Conservation (phyloP, 768 basidiomycete species). For the Nevesoporus exiguus region DNA sequence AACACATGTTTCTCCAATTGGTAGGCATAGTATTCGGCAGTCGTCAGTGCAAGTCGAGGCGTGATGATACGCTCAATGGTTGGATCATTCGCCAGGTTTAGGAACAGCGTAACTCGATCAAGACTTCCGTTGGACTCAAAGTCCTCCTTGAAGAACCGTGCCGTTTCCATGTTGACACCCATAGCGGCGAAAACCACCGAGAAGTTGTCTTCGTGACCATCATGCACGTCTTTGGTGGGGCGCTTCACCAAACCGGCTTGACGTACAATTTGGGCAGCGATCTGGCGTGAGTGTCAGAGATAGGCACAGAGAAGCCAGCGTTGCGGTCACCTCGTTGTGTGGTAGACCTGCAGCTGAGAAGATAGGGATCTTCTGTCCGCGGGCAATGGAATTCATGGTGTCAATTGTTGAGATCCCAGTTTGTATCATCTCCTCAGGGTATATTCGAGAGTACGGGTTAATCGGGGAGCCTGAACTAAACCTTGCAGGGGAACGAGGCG, state of each 20-base stretch:
- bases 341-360: slow-evolving; percentile 99
- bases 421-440: slow-evolving; percentile 99
- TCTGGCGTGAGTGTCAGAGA: slow-evolving; percentile 48
- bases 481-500: slow-evolving; percentile 13
- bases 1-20: slow-evolving; percentile 99
- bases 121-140: slow-evolving; percentile 98
- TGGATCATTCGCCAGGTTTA: slow-evolving; percentile 98
- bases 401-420: slow-evolving; percentile 99
- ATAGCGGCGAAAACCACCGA: slow-evolving; percentile 99
- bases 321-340: slow-evolving; percentile 81
- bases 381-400: slow-evolving; percentile 97
- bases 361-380: slow-evolving; percentile 99
- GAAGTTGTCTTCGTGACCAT: slow-evolving; percentile 99
- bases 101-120: slow-evolving; percentile 95
- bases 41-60: slow-evolving; percentile 94
- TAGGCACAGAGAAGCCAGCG: slow-evolving; percentile 20
- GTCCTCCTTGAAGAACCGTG: slow-evolving; percentile 99
- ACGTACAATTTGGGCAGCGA: slow-evolving; percentile 99
- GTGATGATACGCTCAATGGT: slow-evolving; percentile 99
- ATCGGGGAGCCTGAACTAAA: slow-evolving; percentile 81
- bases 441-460: slow-evolving; percentile 96
- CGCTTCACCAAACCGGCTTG: slow-evolving; percentile 97
- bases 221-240: slow-evolving; percentile 95
- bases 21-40: slow-evolving; percentile 99
- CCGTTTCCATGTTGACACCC: slow-evolving; percentile 99